Conservation (phyloP, 2,329 filamentous ascomycete genomes). For the Chalaropsis ovoidea region DNA sequence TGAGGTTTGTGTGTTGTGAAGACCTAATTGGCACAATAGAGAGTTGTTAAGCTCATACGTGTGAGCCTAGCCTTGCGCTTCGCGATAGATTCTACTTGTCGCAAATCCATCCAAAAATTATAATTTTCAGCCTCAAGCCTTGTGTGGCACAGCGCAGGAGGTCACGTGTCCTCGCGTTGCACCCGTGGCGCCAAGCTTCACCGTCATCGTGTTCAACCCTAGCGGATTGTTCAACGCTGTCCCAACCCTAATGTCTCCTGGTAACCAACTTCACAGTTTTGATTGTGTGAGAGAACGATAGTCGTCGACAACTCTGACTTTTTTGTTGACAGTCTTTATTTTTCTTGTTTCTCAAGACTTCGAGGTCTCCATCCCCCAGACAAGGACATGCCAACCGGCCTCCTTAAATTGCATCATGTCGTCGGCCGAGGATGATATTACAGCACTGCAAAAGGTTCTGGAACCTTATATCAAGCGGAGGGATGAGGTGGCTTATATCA, state of each 20-base stretch:
- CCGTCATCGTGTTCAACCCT: neutral
- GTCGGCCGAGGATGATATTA: neutral
- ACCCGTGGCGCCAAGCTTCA: neutral
- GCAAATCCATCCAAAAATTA: conserved; percentile 23
- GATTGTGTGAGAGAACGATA: too few species aligned
- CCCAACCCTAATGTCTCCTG: too few species aligned
- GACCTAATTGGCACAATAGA: conserved; percentile 22
- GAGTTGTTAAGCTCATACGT: conserved; percentile 13
- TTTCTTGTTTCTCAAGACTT: neutral
- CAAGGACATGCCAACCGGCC: neutral
- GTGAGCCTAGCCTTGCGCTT: conserved; percentile 23
- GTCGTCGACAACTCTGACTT: too few species aligned
- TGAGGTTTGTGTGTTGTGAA: neutral
- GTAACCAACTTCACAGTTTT: too few species aligned
- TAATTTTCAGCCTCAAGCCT: conserved; percentile 25
- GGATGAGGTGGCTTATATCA: conserved; percentile 48
- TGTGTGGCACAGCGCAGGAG: conserved; percentile 19
- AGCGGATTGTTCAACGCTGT: too few species aligned
- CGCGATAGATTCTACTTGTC: conserved; percentile 15
- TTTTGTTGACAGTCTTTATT: neutral
- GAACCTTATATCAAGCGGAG: conserved; percentile 46
- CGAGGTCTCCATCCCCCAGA: neutral
- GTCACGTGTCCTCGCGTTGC: conserved; percentile 23
- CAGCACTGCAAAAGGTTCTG: conserved; percentile 30
- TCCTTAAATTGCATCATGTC: conserved; percentile 16